Evolutionary conservation across 352 stramenopile genomes (phyloP), one percentile per base, ranked within the genome.

Genomic region (Globisporangium echinulatum): DNA sequence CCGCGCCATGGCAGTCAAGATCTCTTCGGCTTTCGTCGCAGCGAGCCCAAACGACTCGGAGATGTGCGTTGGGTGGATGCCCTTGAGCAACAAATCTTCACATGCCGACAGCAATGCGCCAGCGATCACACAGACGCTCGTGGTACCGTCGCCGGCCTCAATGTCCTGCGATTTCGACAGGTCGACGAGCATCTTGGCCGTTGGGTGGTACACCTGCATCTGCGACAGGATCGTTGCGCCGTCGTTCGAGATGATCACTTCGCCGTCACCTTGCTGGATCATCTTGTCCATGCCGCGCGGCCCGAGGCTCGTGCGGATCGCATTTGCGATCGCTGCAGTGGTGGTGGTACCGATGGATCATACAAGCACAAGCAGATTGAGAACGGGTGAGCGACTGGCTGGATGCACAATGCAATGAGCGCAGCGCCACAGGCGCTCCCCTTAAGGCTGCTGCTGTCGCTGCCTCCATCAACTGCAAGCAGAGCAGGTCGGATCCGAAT

Each of bases 271-370:
- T 55, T 97, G 87, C 74, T 98, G 92, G 71, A 99, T 98, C 79
- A 99, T 98, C 85, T 99, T 99, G 87, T 99, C 97, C 97, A 99
- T 99, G 50, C 97, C 97, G 19, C 96, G 88, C 9, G 97, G 97
- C 0, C 97, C 97, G 25, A 99, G 82, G 59, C 91, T 98, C 60
- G 97, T 99, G 58, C 97, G 90, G 66, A 99, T 96, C 42, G 97
- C 96, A 75, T 99, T 97, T 7, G 97, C 97, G 13, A 99, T 98
- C 33, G 96, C 97, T 94, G 48, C 3, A 50, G 46, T 9, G 6
- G 19, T 25, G 19, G 19, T 25, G 19, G 19, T 25, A 25, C 19
- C 19, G 19, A 25, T 25, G 19, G 19, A 25, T 25, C 19, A 25
- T 25, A 25, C 19, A 25, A 1, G 19, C 19, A 25, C 19, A 25